These are phyloP conservation scores for Penicillium parvum DNA, from an alignment of 495 filamentous ascomycete genomes.

Conservation along the genomic window DNA sequence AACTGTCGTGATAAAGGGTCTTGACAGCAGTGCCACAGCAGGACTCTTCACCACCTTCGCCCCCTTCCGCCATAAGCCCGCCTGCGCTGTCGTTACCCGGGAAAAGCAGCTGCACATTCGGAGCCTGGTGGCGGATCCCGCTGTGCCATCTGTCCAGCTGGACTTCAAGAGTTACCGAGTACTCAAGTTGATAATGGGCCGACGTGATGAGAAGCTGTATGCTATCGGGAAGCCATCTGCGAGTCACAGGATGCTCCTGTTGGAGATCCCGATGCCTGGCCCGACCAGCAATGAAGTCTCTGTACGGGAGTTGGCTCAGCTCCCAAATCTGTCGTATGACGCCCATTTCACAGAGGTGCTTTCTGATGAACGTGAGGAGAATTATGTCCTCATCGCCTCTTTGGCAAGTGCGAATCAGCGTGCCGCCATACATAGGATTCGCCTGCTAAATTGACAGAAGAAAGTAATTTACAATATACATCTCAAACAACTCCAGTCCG, in stretches of 20 bases:
- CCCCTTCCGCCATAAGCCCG: conserved; percentile 10
- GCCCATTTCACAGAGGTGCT: conserved; percentile 18
- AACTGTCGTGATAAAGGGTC: conserved; percentile 3
- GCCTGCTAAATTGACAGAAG: not conserved
- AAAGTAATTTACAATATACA: not conserved
- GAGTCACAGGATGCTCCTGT: conserved; percentile 18
- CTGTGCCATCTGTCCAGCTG: conserved; percentile 7
- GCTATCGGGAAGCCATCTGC: conserved; percentile 22
- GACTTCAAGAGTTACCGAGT: conserved; percentile 27
- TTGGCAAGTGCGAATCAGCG: conserved; percentile 6
- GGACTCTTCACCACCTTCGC: conserved; percentile 30
- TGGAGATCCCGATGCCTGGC: conserved; percentile 22
- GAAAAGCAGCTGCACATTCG: conserved; percentile 25
- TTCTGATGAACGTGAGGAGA: not conserved
- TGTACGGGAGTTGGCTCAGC: conserved; percentile 15
- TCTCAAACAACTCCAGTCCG: too few species aligned
- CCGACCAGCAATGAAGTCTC: conserved; percentile 4
- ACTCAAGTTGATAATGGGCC: conserved; percentile 23
- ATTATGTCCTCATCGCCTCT: conserved; percentile 12
- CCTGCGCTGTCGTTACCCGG: conserved; percentile 25
- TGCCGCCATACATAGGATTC: conserved; percentile 8
- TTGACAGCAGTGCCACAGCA: conserved; percentile 18
- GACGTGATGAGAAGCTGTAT: conserved; percentile 17
- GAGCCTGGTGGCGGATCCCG: conserved; percentile 9
- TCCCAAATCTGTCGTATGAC: conserved; percentile 19